Conservation (phyloP, 257 asterid genomes). For the Vinca minor region DNA sequence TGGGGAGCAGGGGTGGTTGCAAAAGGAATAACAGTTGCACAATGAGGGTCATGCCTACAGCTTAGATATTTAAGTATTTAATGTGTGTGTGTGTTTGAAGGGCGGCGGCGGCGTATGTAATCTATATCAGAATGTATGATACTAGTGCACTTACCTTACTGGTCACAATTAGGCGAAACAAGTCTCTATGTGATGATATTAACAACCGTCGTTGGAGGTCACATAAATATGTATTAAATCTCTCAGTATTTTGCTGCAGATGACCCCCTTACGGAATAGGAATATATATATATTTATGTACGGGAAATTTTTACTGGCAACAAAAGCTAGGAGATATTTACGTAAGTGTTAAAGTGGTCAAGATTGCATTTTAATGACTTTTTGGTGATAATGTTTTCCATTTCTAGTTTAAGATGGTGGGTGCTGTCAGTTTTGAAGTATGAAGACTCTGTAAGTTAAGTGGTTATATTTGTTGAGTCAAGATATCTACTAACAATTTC, state of each 20-base stretch:
- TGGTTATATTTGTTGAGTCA: background rate
- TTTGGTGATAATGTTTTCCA: too few relatives aligned
- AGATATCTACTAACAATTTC: conserved; percentile 13
- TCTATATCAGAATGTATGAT: background rate
- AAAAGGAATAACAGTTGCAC: background rate
- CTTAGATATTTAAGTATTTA: background rate
- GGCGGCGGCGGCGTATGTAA: background rate
- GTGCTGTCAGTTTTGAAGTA: too few relatives aligned
- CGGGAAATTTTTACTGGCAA: too few relatives aligned
- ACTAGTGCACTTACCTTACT: background rate
- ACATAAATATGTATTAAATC: background rate
- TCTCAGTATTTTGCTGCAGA: background rate
- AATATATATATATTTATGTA: background rate
- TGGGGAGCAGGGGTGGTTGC: background rate
- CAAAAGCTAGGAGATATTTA: background rate
- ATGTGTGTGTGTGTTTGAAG: too few relatives aligned
- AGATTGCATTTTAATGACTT: too few relatives aligned
- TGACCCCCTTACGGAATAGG: background rate
- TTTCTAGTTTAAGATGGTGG: too few relatives aligned
- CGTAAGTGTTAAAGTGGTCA: background rate
- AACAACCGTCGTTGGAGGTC: background rate
- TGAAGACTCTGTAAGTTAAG: background rate
- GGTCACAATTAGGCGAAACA: background rate
- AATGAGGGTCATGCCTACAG: background rate
- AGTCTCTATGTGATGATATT: background rate